Percentiles rank a stretch among this genome's conserved stretches.
These are phyloP conservation scores for Puccinellia tenuiflora DNA, from an alignment of 176 grass and related monocot genomes.

Conservation along the genomic window DNA sequence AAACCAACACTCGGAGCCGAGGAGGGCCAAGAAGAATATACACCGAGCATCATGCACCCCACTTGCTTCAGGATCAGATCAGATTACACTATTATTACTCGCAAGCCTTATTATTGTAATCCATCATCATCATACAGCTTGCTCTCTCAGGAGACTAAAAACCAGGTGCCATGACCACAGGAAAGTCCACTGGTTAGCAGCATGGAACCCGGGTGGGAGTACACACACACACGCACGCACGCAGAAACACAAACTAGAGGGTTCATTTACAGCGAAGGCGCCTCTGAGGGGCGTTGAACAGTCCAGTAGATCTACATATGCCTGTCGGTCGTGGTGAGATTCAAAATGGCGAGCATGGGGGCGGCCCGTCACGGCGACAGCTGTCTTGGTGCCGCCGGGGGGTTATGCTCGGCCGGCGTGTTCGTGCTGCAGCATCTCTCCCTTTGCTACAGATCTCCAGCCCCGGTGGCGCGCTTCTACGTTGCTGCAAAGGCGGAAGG, in stretches of 20 bases:
- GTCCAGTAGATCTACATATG: conserved; percentile 31
- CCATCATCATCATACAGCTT: conserved; percentile 24
- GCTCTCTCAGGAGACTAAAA: conserved; percentile 10
- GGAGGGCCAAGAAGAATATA: neutral
- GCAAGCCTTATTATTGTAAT: conserved; percentile 44
- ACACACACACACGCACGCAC: neutral
- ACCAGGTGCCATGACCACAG: conserved; percentile 10
- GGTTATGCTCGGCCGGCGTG: neutral
- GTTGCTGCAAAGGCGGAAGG: conserved; percentile 30
- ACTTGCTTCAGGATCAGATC: neutral
- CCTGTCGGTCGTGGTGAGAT: neutral
- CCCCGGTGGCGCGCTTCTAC: conserved; percentile 7
- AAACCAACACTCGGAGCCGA: neutral
- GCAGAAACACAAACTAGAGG: neutral
- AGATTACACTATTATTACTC: conserved; percentile 23
- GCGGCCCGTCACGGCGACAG: neutral
- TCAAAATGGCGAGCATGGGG: conserved; percentile 36
- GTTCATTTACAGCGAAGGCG: conserved; percentile 39
- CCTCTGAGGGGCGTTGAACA: neutral
- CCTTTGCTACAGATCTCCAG: conserved; percentile 21
- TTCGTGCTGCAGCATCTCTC: conserved; percentile 25
- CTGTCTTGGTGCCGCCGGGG: neutral
- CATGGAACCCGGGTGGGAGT: conserved; percentile 13
- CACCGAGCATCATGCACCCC: neutral
- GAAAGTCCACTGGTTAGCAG: conserved; percentile 39